Percentiles rank a stretch among this genome's conserved stretches.
Conservation (phyloP, 257 asterid species). For the Salvia splendens region DNA sequence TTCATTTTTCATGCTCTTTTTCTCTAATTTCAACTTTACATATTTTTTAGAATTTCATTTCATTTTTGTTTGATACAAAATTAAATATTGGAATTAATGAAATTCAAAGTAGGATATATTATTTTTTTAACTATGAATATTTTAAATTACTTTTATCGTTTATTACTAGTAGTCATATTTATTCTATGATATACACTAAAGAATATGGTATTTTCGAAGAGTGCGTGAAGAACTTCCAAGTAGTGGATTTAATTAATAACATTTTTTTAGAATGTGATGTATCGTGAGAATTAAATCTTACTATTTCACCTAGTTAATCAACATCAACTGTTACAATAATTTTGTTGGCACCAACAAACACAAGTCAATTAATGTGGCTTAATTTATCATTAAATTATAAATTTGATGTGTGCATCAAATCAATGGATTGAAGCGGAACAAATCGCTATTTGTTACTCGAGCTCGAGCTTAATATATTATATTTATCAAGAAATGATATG, state of each 20-base stretch:
- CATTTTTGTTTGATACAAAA: too few species aligned
- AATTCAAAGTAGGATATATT: too few species aligned
- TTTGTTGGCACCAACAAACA: conserved; percentile 14
- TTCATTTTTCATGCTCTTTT: too few species aligned
- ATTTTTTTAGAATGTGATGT: conserved; percentile 28
- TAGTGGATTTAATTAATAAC: conserved; percentile 11
- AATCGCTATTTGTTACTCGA: neutral
- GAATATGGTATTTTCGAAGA: neutral
- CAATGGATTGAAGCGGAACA: neutral
- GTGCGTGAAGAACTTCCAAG: conserved; percentile 19
- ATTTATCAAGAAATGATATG: too few species aligned
- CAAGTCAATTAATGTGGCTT: conserved; percentile 8
- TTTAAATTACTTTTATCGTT: too few species aligned
- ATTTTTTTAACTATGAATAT: too few species aligned
- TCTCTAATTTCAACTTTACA: too few species aligned
- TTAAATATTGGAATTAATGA: too few species aligned
- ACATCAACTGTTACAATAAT: conserved; percentile 34
- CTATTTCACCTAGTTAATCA: conserved; percentile 36
- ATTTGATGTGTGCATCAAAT: neutral
- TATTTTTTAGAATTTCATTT: too few species aligned
- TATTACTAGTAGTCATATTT: too few species aligned
- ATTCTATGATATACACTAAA: conserved; percentile 6
- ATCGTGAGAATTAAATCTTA: conserved; percentile 19
- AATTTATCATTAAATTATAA: conserved; percentile 9
- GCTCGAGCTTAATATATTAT: too few species aligned